Evolutionary conservation across 2,329 filamentous ascomycete species (phyloP), one percentile per base, ranked within the genome.

Genomic region (Aspergillus calidoustus): DNA sequence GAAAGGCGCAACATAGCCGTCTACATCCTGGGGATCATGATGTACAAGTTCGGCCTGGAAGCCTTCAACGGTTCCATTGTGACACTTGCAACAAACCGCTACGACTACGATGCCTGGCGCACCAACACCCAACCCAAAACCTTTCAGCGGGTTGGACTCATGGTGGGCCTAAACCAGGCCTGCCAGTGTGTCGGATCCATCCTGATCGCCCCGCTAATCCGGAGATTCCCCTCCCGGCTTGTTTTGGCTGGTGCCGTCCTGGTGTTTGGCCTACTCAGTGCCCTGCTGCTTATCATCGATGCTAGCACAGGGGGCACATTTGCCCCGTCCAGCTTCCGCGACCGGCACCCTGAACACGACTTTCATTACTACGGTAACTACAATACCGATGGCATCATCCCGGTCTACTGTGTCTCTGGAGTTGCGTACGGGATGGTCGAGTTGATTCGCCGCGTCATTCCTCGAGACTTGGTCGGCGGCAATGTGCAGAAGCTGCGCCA

Each of bases 361-460:
- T 66, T 66, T n/a, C 57, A 61, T 47, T 66, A 66, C 38, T 66
- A 66, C 17, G 62, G 64, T 4, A 46, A 50, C 17, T 66, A 66
- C 38, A 57, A 62, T 11, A 66, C 62, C 7, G 62, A 66, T 49
- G 60, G 57, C 28, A 64, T 66, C 19, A 66, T 66, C 19, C 64
- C 64, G 7, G 62, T 64, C n/a, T 66, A 64, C 34, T 64, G 64
- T 50, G 43, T 61, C 11, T 51, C 62, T 17, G 64, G 64, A 4
- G 38, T 66, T 3, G 60, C 59, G 4, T 66, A 66, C 41, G 64
- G 64, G 2, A 66, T 66, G 64, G 64, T 66, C 17, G 64, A 66
- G 41, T 47, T 66, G 57, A 64, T 66, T n/a, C 62, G 62, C 17
- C 64, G 62, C 23, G 60, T 66, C 7, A 64, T 66, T 23, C 64